Percentiles rank a stretch among this genome's conserved stretches.
Evolutionary conservation across 164 flowering plant species (phyloP).

Genomic region (Amborella trichopoda): DNA sequence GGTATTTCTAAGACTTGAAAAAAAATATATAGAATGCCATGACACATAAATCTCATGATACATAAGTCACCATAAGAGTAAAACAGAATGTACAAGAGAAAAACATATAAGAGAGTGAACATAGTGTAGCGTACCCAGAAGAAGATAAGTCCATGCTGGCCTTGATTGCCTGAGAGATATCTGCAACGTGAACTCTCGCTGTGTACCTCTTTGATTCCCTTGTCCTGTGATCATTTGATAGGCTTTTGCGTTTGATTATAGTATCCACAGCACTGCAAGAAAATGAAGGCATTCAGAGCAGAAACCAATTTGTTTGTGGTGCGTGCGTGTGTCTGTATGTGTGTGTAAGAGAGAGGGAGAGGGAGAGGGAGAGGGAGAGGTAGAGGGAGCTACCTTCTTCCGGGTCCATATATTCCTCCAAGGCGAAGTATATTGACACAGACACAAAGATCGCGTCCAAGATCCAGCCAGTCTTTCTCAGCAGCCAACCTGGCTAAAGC

Average conservation of each 20-base stretch:
- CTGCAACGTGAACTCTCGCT: slow-evolving; percentile 81
- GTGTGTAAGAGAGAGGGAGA: too few species aligned
- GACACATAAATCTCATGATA: too few species aligned
- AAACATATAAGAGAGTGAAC: neutral
- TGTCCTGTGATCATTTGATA: slow-evolving; percentile 38
- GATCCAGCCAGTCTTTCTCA: slow-evolving; percentile 65
- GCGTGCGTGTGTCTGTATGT: neutral
- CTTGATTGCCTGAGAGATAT: slow-evolving; percentile 70
- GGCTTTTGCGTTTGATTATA: slow-evolving; percentile 39
- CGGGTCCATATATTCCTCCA: slow-evolving; percentile 98
- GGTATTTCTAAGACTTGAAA: too few species aligned
- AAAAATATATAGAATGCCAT: too few species aligned
- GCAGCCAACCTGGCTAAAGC: slow-evolving; percentile 62
- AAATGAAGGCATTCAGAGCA: too few species aligned
- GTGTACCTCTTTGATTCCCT: slow-evolving; percentile 52
- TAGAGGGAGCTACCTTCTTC: slow-evolving; percentile 98
- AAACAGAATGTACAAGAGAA: too few species aligned
- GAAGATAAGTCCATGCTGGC: slow-evolving; percentile 42
- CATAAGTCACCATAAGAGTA: too few species aligned
- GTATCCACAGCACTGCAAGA: slow-evolving; percentile 75
- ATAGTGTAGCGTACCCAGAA: slow-evolving; percentile 4
- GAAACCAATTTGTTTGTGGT: too few species aligned
- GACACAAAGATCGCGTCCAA: slow-evolving; percentile 48
- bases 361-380: neutral
- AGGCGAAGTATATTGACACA: slow-evolving; percentile 54